phyloP scores from a whole-genome alignment of 2,329 filamentous ascomycete genomes.

The Mycosphaerella sp. region DNA sequence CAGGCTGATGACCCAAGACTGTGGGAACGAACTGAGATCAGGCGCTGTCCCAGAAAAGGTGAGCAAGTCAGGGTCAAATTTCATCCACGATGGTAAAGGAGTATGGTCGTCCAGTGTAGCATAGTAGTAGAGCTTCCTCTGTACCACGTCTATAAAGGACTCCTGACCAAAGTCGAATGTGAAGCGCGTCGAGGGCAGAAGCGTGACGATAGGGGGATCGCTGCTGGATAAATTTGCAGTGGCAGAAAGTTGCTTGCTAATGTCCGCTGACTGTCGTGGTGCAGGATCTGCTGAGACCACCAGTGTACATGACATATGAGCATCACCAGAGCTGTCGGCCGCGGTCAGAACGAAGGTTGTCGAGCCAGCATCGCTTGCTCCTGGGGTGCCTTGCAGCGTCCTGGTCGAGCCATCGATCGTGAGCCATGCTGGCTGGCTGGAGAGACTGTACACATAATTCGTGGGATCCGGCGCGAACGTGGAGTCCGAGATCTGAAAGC shows the following conservation, averaged over 20 bases:
- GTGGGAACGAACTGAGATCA: constrained; percentile 58
- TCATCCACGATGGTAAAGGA: constrained; percentile 79
- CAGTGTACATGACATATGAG: constrained; percentile 60
- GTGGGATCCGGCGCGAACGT: constrained; percentile 61
- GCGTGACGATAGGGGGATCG: constrained; percentile 51
- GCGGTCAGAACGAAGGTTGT: constrained; percentile 62
- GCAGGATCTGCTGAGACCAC: constrained; percentile 57
- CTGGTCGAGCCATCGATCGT: constrained; percentile 60
- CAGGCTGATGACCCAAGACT: constrained; percentile 65
- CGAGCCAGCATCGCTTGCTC: constrained; percentile 51
- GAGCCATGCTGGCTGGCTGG: constrained; percentile 65
- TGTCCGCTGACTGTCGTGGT: constrained; percentile 51
- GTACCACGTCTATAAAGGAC: constrained; percentile 55
- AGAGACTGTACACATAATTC: constrained; percentile 60
- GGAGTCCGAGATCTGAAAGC: constrained; percentile 63
- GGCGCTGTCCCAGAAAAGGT: constrained; percentile 68
- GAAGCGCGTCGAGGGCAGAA: constrained; percentile 35
- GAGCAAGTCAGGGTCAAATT: constrained; percentile 60
- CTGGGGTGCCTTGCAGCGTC: constrained; percentile 66
- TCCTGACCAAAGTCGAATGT: constrained; percentile 40
- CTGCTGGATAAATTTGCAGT: constrained; percentile 51
- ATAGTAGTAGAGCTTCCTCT: constrained; percentile 60
- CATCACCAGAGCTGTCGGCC: constrained; percentile 58
- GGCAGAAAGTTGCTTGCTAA: constrained; percentile 52
- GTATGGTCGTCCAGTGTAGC: constrained; percentile 69